Conservation (phyloP, 768 basidiomycete species). For the Mycena kentingensis region DNA sequence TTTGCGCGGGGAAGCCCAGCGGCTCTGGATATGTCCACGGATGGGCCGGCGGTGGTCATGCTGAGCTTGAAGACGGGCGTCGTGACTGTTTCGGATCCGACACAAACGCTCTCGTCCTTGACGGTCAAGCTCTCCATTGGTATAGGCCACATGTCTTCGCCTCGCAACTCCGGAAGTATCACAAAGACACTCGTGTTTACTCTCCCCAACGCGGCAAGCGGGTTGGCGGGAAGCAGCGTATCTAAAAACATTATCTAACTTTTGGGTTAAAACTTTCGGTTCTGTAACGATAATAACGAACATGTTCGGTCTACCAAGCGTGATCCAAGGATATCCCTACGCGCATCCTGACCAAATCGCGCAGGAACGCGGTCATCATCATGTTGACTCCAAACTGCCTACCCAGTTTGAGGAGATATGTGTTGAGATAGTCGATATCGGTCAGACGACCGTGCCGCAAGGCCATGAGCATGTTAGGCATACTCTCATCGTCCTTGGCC, state of each 20-base stretch:
- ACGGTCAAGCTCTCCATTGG: constrained; percentile 36
- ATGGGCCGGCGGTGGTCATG: constrained; percentile 47
- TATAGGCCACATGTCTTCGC: background rate
- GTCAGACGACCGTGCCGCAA: constrained; percentile 61
- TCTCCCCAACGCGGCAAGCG: constrained; percentile 44
- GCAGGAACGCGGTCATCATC: constrained; percentile 56
- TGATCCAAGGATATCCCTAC: constrained; percentile 56
- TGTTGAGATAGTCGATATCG: constrained; percentile 83
- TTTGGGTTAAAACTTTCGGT: too few relatives aligned
- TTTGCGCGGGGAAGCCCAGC: constrained; percentile 31
- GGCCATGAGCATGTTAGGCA: constrained; percentile 82
- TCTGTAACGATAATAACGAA: background rate
- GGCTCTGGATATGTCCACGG: constrained; percentile 37
- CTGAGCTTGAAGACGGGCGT: constrained; percentile 42
- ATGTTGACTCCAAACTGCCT: constrained; percentile 55
- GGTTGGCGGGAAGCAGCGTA: constrained; percentile 53
- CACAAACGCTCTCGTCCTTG: constrained; percentile 47
- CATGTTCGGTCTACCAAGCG: constrained; percentile 28
- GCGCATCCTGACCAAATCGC: constrained; percentile 63
- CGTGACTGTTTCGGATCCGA: constrained; percentile 66
- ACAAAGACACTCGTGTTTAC: constrained; percentile 37
- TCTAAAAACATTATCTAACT: constrained; percentile 23
- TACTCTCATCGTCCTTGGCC: constrained; percentile 52
- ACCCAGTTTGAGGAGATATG: constrained; percentile 73
- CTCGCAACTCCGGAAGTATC: constrained; percentile 21